Evolutionary conservation across 495 filamentous ascomycete species (phyloP).

Genomic region (Thermothielavioides terrestris): DNA sequence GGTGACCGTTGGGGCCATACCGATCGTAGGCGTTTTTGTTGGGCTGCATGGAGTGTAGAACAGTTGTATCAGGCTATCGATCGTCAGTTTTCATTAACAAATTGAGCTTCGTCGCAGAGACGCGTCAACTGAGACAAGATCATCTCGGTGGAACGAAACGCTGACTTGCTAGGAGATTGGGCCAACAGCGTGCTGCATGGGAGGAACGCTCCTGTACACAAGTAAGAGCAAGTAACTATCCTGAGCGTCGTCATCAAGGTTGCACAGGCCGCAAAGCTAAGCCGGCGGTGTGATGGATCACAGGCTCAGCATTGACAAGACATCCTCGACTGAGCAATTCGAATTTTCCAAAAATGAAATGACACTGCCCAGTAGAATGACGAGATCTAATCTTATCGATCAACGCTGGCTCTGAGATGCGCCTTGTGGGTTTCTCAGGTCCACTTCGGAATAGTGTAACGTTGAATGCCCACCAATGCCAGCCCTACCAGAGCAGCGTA

Average conservation of each 20-base stretch:
- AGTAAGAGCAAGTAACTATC: background rate
- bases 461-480: no score
- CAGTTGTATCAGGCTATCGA: conserved; percentile 10
- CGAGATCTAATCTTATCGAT: conserved; percentile 6
- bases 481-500: no score
- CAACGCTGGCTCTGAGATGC: no score
- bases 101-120: background rate
- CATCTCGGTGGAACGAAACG: background rate
- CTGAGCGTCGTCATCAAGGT: background rate
- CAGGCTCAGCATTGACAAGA: no score
- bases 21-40: background rate
- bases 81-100: background rate
- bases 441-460: no score
- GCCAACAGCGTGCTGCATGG: no score
- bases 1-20: conserved; percentile 4
- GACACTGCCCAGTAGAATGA: background rate
- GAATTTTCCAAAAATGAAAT: background rate
- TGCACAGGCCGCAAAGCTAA: no score
- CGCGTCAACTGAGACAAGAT: conserved; percentile 9
- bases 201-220: no score
- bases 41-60: conserved; percentile 6
- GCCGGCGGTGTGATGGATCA: no score
- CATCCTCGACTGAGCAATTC: no score
- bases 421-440: no score
- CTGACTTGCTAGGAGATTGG: no score